Percentiles rank a stretch among this genome's conserved stretches.
Conservation (phyloP, 257 asterid genomes). For the Solanum commersonii region DNA sequence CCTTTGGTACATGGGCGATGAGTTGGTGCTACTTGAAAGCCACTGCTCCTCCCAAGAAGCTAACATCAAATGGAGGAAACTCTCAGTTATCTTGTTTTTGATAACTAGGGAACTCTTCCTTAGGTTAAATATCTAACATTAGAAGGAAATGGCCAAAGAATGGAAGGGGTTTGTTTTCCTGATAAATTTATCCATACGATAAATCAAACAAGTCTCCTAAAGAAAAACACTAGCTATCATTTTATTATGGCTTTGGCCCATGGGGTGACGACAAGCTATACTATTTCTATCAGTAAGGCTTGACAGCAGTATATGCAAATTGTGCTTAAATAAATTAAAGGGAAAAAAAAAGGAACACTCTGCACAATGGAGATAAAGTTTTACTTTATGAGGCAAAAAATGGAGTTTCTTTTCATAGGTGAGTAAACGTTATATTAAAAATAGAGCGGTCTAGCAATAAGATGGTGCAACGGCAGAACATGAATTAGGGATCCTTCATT, state of each 20-base stretch:
- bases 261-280: not conserved
- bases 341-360: not conserved
- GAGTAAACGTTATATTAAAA: not conserved
- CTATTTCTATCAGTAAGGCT: not conserved
- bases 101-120: not conserved
- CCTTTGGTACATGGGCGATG: slow-evolving; percentile 99
- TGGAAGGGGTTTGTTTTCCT: not conserved
- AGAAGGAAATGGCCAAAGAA: not conserved
- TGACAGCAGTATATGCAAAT: not conserved
- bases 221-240: not conserved
- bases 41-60: slow-evolving; percentile 99
- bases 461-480: not conserved
- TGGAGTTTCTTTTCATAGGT: not conserved
- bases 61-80: slow-evolving; percentile 17
- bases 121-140: not conserved
- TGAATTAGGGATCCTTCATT: not conserved
- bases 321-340: not conserved
- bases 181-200: not conserved
- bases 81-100: not conserved
- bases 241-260: not conserved
- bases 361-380: not conserved
- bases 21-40: slow-evolving; percentile 95
- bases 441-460: not conserved
- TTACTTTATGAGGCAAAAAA: not conserved
- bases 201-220: not conserved